Percentiles rank a stretch among this genome's conserved stretches.
Conservation (phyloP, 2,329 filamentous ascomycete genomes). For the Chaetomiaceae sp. region DNA sequence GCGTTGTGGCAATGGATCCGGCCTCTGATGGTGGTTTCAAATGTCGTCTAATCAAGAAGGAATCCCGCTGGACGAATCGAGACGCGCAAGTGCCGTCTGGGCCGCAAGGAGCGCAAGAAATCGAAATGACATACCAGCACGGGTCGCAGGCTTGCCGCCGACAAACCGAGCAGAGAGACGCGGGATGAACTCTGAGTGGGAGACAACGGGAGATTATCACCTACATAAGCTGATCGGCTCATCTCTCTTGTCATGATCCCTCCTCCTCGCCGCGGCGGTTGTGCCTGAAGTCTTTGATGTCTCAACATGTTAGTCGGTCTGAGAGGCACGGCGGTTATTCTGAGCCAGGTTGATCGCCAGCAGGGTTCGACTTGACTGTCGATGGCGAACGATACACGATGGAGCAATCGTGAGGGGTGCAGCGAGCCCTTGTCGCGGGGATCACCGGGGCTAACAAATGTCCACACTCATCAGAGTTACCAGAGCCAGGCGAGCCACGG, state of each 20-base stretch:
- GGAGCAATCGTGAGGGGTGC: slow-evolving; percentile 8
- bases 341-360: slow-evolving; percentile 39
- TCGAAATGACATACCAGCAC: slow-evolving; percentile 14
- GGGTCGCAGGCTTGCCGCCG: slow-evolving; percentile 13
- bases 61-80: slow-evolving; percentile 21
- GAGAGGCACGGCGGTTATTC: slow-evolving; percentile 46
- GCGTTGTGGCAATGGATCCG: slow-evolving; percentile 7
- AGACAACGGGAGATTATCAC: slow-evolving; percentile 20
- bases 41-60: slow-evolving; percentile 21
- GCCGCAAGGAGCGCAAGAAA: slow-evolving; percentile 3
- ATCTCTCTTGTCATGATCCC: neutral
- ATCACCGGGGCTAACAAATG: slow-evolving; percentile 1
- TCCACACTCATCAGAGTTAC: no score
- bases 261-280: slow-evolving; percentile 11
- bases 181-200: slow-evolving; percentile 9
- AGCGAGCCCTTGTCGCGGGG: slow-evolving; percentile 9
- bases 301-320: no score
- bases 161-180: slow-evolving; percentile 16
- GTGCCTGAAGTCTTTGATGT: slow-evolving; percentile 19
- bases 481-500: neutral
- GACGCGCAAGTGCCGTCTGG: slow-evolving; percentile 7
- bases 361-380: no score
- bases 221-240: slow-evolving; percentile 21
- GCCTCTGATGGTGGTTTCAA: slow-evolving; percentile 19
- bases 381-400: no score